Evolutionary conservation across 192 early-diverging fungal genomes (phyloP).

Genomic region (Rhizoclosmatium globosum): DNA sequence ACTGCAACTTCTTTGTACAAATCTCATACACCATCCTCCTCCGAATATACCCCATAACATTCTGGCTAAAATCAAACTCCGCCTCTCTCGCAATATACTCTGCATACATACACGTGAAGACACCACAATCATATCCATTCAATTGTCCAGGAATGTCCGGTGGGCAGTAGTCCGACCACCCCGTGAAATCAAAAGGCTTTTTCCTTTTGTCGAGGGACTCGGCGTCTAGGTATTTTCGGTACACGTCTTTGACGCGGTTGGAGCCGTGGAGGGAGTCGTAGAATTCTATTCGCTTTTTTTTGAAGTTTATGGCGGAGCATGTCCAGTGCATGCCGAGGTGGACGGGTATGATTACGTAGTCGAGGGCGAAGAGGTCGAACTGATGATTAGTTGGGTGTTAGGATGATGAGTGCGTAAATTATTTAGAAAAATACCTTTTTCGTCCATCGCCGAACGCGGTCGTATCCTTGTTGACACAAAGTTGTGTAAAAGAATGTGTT

Average conservation of each 20-base stretch:
- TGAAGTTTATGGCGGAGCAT: slow-evolving; percentile 70
- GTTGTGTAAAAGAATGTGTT: slow-evolving; percentile 91
- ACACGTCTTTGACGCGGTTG: slow-evolving; percentile 62
- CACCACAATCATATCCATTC: slow-evolving; percentile 95
- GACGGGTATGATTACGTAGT: slow-evolving; percentile 85
- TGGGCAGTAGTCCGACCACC: slow-evolving; percentile 73
- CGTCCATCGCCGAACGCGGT: slow-evolving; percentile 81
- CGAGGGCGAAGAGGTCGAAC: slow-evolving; percentile 78
- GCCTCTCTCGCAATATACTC: slow-evolving; percentile 71
- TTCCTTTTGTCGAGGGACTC: slow-evolving; percentile 81
- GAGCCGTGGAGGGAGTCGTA: slow-evolving; percentile 84
- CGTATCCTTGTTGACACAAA: slow-evolving; percentile 74
- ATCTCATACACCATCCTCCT: slow-evolving; percentile 83
- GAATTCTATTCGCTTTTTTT: slow-evolving; percentile 70
- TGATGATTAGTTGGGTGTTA: slow-evolving; percentile 21
- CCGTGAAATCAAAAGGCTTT: slow-evolving; percentile 61
- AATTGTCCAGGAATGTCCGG: slow-evolving; percentile 82
- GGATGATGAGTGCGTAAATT: neutral
- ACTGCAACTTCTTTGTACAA: slow-evolving; percentile 1
- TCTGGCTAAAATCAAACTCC: slow-evolving; percentile 78
- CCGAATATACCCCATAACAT: slow-evolving; percentile 75
- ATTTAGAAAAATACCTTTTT: slow-evolving; percentile 54
- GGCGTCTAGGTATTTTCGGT: slow-evolving; percentile 73
- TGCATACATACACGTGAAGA: slow-evolving; percentile 90
- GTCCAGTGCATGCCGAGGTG: slow-evolving; percentile 83